phyloP scores from a whole-genome alignment of 768 basidiomycete genomes.

The Antrodiella citrinella region DNA sequence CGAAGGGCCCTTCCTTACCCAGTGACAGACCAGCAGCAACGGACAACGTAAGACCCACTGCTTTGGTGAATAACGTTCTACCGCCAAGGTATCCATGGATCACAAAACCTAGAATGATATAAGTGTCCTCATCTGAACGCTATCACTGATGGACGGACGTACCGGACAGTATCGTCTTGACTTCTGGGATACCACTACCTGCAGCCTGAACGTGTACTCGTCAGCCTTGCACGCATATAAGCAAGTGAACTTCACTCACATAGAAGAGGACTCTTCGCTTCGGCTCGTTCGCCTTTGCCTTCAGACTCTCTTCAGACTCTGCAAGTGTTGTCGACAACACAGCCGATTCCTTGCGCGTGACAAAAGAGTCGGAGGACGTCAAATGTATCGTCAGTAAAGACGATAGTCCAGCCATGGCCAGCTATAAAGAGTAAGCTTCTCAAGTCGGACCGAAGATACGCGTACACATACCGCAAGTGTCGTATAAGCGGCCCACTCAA shows the following conservation, averaged over 20 bases:
- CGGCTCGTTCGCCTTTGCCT: conserved; percentile 20
- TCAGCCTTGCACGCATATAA: no score
- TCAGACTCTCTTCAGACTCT: conserved; percentile 14
- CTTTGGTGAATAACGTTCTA: conserved; percentile 84
- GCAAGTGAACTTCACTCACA: conserved; percentile 35
- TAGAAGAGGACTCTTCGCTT: conserved; percentile 78
- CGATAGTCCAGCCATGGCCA: conserved; percentile 64
- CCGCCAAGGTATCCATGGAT: conserved; percentile 95
- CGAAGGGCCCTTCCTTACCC: conserved; percentile 77
- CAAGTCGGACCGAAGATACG: background rate
- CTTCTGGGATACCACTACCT: conserved; percentile 93
- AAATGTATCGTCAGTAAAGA: conserved; percentile 78
- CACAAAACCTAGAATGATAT: conserved; percentile 61
- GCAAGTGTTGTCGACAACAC: conserved; percentile 43
- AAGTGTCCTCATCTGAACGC: conserved; percentile 3
- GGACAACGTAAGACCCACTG: conserved; percentile 80
- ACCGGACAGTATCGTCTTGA: conserved; percentile 92
- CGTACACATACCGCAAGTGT: conserved; percentile 61
- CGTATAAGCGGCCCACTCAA: conserved; percentile 66
- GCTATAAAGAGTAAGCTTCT: conserved; percentile 32
- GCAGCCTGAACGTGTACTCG: conserved; percentile 69
- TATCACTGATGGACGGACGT: conserved; percentile 9
- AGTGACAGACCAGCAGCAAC: conserved; percentile 90
- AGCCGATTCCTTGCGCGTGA: conserved; percentile 85
- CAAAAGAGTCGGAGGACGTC: conserved; percentile 83